Evolutionary conservation across 768 basidiomycete species (phyloP), one percentile per base, ranked within the genome.

Genomic region (Amanita pallidorosea): DNA sequence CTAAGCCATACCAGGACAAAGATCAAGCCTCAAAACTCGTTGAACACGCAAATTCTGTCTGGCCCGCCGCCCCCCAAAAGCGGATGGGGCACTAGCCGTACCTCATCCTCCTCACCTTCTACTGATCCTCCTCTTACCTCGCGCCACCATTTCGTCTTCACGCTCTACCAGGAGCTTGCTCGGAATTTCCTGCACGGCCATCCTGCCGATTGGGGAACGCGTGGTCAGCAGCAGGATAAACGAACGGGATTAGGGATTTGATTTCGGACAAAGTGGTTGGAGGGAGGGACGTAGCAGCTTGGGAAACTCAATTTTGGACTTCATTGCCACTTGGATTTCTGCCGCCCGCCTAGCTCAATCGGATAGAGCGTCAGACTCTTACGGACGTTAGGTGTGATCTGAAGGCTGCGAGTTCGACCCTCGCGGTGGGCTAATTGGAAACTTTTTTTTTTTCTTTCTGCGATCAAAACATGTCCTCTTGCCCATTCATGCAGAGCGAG

Each of bases 391-490:
- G 8, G 29, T 29, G 29, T 2, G 1, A 82, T 82, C 81, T 84
- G 77, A 82, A 83, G 79, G 81, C 77, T 82, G 81, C 80, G 81
- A 79, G 81, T 83, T 83, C 81, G 81, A 83, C 75, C 79, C 81
- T 79, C 81, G 80, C 81, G 80, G 78, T 81, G 81, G 81, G 80
- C 81, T 83, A 77, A 3, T 58, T n/a, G n/a, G n/a, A n/a, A n/a
- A n/a, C n/a, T n/a, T n/a, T n/a, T n/a, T n/a, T n/a, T n/a, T n/a
- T n/a, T n/a, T n/a, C n/a, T n/a, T n/a, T n/a, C n/a, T n/a, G n/a
- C 22, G 5, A 23, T 23, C 5, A 23, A 4, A 23, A 23, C 22
- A 23, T 23, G 22, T 23, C 22, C 22, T 23, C 22, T 23, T 23
- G 22, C 0, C 22, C 22, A 23, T 4, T 23, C 22, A n/a, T n/a